Percentiles rank a stretch among this genome's conserved stretches.
Conservation (phyloP, 345 rosid species). For the Salix purpurea region DNA sequence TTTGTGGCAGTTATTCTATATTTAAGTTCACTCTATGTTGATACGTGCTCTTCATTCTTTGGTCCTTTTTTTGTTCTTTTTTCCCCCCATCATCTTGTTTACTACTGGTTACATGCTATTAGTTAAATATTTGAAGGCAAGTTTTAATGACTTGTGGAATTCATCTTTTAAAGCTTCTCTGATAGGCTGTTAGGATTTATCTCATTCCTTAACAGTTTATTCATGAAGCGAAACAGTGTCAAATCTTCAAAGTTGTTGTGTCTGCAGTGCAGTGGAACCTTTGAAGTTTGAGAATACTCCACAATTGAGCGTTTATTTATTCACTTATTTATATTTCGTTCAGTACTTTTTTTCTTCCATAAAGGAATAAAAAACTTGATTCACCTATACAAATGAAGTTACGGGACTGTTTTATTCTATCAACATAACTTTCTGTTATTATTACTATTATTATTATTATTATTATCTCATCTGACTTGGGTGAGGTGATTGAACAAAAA, state of each 20-base stretch:
- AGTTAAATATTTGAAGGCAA: background rate
- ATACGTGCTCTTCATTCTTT: background rate
- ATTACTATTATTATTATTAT: too few relatives aligned
- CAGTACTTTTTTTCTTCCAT: background rate
- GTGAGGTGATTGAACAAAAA: background rate
- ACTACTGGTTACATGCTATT: background rate
- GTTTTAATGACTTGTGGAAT: background rate
- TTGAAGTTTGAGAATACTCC: background rate
- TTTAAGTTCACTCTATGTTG: background rate
- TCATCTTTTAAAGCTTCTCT: constrained; percentile 2
- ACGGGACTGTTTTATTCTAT: background rate
- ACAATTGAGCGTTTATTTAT: background rate
- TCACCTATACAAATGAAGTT: background rate
- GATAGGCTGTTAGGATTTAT: constrained; percentile 7
- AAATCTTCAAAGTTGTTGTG: background rate
- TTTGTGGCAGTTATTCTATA: background rate
- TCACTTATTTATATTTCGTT: background rate
- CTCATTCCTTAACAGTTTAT: constrained; percentile 7
- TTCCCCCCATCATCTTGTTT: background rate
- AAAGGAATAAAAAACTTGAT: background rate
- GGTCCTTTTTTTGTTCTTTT: background rate
- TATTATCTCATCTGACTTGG: background rate
- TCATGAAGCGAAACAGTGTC: constrained; percentile 10
- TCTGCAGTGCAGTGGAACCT: background rate
- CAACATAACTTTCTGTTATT: background rate